phyloP scores from a whole-genome alignment of 1,284 basidiomycete species.

The Omphalotus olearius region DNA sequence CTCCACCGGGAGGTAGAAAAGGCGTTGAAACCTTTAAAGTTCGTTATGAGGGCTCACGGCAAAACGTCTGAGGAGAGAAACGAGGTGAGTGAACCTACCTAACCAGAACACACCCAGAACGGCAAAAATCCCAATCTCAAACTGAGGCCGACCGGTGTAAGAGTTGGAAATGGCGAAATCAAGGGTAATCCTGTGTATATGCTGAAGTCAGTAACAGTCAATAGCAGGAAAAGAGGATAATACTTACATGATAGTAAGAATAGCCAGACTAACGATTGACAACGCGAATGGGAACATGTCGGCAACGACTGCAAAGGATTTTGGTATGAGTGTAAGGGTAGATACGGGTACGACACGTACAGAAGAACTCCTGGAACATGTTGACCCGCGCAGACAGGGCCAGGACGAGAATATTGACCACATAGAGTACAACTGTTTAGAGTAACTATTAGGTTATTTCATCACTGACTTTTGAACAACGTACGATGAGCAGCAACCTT shows the following conservation, averaged over 20 bases:
- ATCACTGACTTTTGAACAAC: slow-evolving; percentile 6
- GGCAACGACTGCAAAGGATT: slow-evolving; percentile 37
- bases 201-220: not conserved
- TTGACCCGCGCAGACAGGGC: slow-evolving; percentile 51
- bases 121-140: slow-evolving; percentile 42
- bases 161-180: slow-evolving; percentile 39
- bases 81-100: too few relatives aligned
- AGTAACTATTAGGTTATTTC: not conserved
- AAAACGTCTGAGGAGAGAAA: too few relatives aligned
- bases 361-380: slow-evolving; percentile 56
- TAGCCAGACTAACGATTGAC: slow-evolving; percentile 44
- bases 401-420: slow-evolving; percentile 48
- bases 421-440: slow-evolving; percentile 35
- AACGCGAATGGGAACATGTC: slow-evolving; percentile 57
- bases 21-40: slow-evolving; percentile 44
- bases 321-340: not conserved
- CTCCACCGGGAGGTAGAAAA: slow-evolving; percentile 58
- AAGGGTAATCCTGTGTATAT: slow-evolving; percentile 32
- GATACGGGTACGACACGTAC: slow-evolving; percentile 29
- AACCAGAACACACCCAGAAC: slow-evolving; percentile 51
- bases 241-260: slow-evolving; percentile 38
- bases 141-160: slow-evolving; percentile 41
- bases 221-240: not conserved
- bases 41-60: not conserved
- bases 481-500: slow-evolving; percentile 28